Base-by-base conservation (phyloP, 2,329 filamentous ascomycete species). In the Coleophoma crateriformis region DNA sequence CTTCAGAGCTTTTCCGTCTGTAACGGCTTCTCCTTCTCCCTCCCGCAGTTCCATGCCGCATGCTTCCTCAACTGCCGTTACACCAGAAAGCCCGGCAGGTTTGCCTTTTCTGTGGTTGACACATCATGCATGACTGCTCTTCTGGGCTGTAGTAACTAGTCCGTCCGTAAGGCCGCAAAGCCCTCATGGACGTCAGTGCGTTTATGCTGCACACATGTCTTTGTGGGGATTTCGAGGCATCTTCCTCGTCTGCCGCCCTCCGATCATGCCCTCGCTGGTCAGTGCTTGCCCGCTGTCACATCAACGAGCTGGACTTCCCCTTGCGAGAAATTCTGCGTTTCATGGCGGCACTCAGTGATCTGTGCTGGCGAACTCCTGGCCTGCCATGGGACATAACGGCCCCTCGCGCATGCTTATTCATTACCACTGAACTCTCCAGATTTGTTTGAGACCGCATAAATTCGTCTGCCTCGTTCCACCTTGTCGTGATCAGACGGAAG, bases 311-410 rank as follows among this genome's bases (percentile, higher is more conserved):
- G 20, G 14, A 32, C 14, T 14, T 44, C 15, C 20, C n/a, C 12
- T 44, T 44, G 41, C 41, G 41, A 44, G 39, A 44, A 22, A 17
- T 44, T 33, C 32, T 44, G 41, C 41, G 41, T 44, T 44, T 44
- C 22, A 27, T 33, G 15, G n/a, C 17, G 41, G 32, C 41, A n/a
- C 27, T 10, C 27, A 33, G 20, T 15, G 41, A 44, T 44, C 41
- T 44, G 41, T 44, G 41, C 41, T 32, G 41, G 13, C 27, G 27
- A 27, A 27, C 27, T 3, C 27, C 6, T 7, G 6, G 3, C 7
- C 6, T 10, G 2, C 2, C 27, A 3, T 27, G 27, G 27, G 27
- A 27, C 6, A 27, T 7, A 27, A 27, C 27, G 27, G 27, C 27
- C 27, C 27, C 27, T 27, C 27, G 27, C 8, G 27, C 27, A 27